Evolutionary conservation across 495 filamentous ascomycete genomes (phyloP), one percentile per base, ranked within the genome.

Genomic region (Staphylotrichum tortipilum): DNA sequence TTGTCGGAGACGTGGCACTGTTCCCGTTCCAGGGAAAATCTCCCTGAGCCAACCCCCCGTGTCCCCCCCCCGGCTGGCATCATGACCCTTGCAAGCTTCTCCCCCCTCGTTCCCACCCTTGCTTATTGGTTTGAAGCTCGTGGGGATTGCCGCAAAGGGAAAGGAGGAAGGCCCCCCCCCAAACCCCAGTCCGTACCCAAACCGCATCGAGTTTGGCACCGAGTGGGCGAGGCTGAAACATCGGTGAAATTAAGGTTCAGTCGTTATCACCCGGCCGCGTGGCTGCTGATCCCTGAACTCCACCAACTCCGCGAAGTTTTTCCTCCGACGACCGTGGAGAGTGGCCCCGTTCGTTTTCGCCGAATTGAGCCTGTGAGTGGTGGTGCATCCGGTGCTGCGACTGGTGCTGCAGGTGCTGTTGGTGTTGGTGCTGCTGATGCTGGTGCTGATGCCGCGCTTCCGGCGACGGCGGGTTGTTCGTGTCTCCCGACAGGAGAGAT

Each of bases 401-500:
- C 17, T 47, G 51, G 14, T 44, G 46, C 18, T 34, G 50, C 14
- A 38, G 41, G n/a, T 51, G 50, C 12, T 44, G 50, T 0, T 47
- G 41, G 18, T 51, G 49, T 35, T 44, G 44, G 64, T 33, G 51
- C 38, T 53, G 68, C 64, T 18, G 64, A 56, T 7, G 61, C 45
- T 41, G 51, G 40, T 29, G 39, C 33, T 40, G 41, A 34, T 34
- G 56, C 36, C 40, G 49, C 58, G 46, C 61, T 62, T 22, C n/a
- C n/a, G 69, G 65, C 23, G 68, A 68, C 21, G 37, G 60, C 37
- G 70, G 67, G 23, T 67, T 62, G 53, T 73, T n/a, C n/a, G n/a
- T n/a, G n/a, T n/a, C n/a, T n/a, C n/a, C 70, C 14, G 72, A 71
- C 50, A 75, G 47, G 44, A 75, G 56, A 5, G 72, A 75, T 28